Conservation (phyloP, 805 yeast genomes). For the Candida hungchunana region DNA sequence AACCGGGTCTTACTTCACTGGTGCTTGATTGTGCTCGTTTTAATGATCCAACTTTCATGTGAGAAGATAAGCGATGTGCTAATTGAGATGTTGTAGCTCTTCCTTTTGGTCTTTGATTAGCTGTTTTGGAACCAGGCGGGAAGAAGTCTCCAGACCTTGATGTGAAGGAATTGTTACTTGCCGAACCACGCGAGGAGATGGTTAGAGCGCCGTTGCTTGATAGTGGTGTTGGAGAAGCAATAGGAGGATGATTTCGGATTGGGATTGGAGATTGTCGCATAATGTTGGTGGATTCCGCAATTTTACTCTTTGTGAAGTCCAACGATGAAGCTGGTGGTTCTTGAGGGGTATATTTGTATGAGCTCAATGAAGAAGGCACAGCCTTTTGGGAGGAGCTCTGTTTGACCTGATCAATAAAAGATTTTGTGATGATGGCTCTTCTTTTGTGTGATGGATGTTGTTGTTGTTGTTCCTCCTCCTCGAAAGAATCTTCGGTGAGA, state of each 20-base stretch:
- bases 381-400: conserved; percentile 17
- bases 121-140: conserved; percentile 1
- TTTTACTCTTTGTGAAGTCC: conserved; percentile 16
- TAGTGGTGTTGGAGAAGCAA: conserved; percentile 5
- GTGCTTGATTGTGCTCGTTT: conserved; percentile 7
- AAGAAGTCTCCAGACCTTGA: conserved; percentile 9
- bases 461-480: conserved; percentile 9
- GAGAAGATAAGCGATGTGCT: conserved; percentile 23
- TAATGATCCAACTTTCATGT: conserved; percentile 23
- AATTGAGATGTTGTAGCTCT: conserved; percentile 23
- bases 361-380: background rate
- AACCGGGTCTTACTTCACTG: conserved; percentile 16
- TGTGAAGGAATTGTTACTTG: conserved; percentile 12
- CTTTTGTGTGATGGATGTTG: too few species aligned
- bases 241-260: too few species aligned
- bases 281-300: conserved; percentile 26
- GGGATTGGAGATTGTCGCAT: conserved; percentile 9
- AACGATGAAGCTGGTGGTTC: background rate
- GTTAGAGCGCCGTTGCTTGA: conserved; percentile 8
- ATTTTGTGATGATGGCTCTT: conserved; percentile 11
- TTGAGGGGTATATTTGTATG: background rate
- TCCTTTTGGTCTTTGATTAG: conserved; percentile 4
- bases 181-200: conserved; percentile 13
- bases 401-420: conserved; percentile 20
- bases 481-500: conserved; percentile 16